phyloP scores from a whole-genome alignment of 2,329 filamentous ascomycete genomes.

The Aureobasidium lini region DNA sequence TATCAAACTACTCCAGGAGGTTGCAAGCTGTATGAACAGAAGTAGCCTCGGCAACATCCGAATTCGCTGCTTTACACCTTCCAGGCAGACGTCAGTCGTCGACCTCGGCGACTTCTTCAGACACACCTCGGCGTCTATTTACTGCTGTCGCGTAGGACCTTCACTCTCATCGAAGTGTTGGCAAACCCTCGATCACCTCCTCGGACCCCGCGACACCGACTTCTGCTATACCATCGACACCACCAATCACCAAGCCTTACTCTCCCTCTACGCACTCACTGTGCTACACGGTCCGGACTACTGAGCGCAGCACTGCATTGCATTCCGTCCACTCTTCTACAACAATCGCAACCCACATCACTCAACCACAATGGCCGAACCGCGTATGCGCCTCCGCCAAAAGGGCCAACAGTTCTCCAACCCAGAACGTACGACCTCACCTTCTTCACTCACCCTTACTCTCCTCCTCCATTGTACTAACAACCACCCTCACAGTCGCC shows the following conservation, averaged over 20 bases:
- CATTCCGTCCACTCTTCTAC: background rate
- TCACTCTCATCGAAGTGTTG: too few species aligned
- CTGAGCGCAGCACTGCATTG: background rate
- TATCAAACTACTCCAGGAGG: background rate
- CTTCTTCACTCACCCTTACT: conserved; percentile 10
- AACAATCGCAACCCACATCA: background rate
- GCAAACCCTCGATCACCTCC: background rate
- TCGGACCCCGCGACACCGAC: background rate
- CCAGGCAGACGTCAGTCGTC: background rate
- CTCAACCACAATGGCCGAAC: conserved; percentile 36
- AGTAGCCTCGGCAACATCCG: conserved; percentile 1
- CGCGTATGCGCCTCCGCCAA: conserved; percentile 40
- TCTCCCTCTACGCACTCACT: background rate
- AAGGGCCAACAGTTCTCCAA: conserved; percentile 41
- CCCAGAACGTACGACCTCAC: conserved; percentile 30
- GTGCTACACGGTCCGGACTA: background rate
- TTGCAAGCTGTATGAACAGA: conserved; percentile 7
- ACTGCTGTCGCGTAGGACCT: background rate
- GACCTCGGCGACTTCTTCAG: background rate
- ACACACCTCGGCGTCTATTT: background rate
- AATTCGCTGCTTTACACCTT: background rate
- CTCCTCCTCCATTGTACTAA: conserved; percentile 16
- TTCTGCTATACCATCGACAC: too few species aligned
- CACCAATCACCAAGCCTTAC: too few species aligned
- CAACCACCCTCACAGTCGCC: conserved; percentile 34